Conservation (phyloP, 1,284 basidiomycete species). For the Ganoderma lucidum region DNA sequence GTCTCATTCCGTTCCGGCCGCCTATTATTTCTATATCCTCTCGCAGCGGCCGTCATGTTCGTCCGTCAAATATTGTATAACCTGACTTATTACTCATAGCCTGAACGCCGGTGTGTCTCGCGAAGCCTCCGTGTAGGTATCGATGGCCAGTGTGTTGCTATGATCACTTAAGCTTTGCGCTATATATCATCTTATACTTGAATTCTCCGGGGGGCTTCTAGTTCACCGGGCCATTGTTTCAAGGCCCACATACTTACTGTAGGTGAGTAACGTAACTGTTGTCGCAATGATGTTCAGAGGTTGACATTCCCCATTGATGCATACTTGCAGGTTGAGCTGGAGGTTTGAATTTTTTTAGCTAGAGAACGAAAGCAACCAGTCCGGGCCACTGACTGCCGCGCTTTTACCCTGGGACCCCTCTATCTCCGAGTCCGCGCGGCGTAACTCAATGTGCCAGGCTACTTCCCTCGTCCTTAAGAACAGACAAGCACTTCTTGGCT, state of each 20-base stretch:
- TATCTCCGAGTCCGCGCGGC: background rate
- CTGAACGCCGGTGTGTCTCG: background rate
- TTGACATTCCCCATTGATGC: background rate
- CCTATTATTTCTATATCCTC: slow-evolving; percentile 7
- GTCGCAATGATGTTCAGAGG: background rate
- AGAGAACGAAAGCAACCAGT: too few species aligned
- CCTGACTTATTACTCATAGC: slow-evolving; percentile 27
- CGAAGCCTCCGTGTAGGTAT: background rate
- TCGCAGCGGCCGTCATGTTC: background rate
- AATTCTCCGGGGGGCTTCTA: background rate
- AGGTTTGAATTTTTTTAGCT: too few species aligned
- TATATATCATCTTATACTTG: background rate
- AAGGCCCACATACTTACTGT: background rate
- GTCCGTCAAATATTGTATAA: slow-evolving; percentile 25
- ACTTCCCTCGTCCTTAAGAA: background rate
- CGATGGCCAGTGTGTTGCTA: background rate
- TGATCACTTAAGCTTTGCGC: background rate
- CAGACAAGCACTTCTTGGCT: background rate
- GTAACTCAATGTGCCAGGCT: too few species aligned
- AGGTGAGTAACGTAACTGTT: background rate
- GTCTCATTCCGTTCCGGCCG: background rate
- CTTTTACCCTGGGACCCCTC: background rate
- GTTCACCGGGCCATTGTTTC: background rate
- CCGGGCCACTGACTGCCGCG: too few species aligned
- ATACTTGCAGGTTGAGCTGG: background rate